Percentiles rank a stretch among this genome's conserved stretches.
Evolutionary conservation across 2,329 filamentous ascomycete genomes (phyloP).

Genomic region (Exophiala phaeomuriformis): DNA sequence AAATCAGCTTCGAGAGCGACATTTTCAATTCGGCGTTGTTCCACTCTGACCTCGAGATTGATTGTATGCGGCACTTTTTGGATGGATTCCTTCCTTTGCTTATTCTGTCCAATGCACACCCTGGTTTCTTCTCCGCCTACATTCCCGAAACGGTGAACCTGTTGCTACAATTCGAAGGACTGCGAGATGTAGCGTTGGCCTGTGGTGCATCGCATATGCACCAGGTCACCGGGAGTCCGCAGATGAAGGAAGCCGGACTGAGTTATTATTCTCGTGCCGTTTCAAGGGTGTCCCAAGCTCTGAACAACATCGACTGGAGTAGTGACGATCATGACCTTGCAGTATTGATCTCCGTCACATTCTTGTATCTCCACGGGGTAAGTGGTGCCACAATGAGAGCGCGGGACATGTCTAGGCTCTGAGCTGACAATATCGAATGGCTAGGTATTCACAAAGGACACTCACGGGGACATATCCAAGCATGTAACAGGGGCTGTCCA

Average conservation of each 20-base stretch:
- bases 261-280: conserved; percentile 14
- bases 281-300: conserved; percentile 9
- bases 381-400: not conserved
- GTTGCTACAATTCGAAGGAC: conserved; percentile 14
- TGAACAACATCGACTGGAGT: conserved; percentile 15
- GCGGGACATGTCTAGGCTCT: not conserved
- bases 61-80: conserved; percentile 15
- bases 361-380: conserved; percentile 21
- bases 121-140: conserved; percentile 10
- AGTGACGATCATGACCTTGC: conserved; percentile 13
- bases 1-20: conserved; percentile 10
- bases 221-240: conserved; percentile 5
- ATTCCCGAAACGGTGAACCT: conserved; percentile 13
- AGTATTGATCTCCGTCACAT: conserved; percentile 6
- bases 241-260: conserved; percentile 13
- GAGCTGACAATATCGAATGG: not conserved
- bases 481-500: conserved; percentile 18
- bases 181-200: conserved; percentile 12
- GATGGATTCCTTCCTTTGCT: conserved; percentile 8
- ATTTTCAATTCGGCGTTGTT: conserved; percentile 9
- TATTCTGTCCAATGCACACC: conserved; percentile 12
- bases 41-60: conserved; percentile 17
- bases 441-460: conserved; percentile 10
- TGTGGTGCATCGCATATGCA: conserved; percentile 15
- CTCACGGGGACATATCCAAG: conserved; percentile 12